Conservation (phyloP, 768 basidiomycete genomes). For the Boletus speciosus region DNA sequence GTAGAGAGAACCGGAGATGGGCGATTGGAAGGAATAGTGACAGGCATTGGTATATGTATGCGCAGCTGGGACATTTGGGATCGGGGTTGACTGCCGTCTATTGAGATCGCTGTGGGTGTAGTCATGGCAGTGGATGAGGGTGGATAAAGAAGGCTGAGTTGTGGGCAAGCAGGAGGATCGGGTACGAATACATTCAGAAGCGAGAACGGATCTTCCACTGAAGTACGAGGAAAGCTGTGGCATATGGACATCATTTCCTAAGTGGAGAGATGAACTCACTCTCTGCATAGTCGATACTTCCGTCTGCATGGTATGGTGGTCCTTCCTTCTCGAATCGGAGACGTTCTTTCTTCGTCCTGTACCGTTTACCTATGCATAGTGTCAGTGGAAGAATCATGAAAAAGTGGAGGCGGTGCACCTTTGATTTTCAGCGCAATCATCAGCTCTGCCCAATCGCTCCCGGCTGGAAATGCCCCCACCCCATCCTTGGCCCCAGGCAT, state of each 20-base stretch:
- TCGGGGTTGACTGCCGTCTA: conserved; percentile 1
- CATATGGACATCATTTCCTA: background rate
- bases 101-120: background rate
- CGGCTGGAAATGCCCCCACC: conserved; percentile 65
- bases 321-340: conserved; percentile 74
- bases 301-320: conserved; percentile 65
- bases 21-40: conserved; percentile 24
- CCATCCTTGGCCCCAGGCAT: conserved; percentile 78
- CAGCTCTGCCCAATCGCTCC: conserved; percentile 65
- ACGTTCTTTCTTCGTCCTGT: conserved; percentile 79
- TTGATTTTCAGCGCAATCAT: conserved; percentile 76
- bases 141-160: conserved; percentile 55
- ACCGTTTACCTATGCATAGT: conserved; percentile 51
- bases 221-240: conserved; percentile 1
- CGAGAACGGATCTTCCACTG: conserved; percentile 80
- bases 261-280: conserved; percentile 40
- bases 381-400: background rate
- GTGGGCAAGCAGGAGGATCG: conserved; percentile 53
- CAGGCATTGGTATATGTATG: conserved; percentile 25
- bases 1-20: conserved; percentile 18
- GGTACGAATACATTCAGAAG: conserved; percentile 61
- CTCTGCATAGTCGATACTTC: conserved; percentile 73
- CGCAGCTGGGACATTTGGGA: conserved; percentile 2
- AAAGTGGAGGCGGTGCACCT: conserved; percentile 38
- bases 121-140: conserved; percentile 28